Evolutionary conservation across 331 rosid genomes (phyloP), one percentile per base, ranked within the genome.

Genomic region (Rosa hybrid): DNA sequence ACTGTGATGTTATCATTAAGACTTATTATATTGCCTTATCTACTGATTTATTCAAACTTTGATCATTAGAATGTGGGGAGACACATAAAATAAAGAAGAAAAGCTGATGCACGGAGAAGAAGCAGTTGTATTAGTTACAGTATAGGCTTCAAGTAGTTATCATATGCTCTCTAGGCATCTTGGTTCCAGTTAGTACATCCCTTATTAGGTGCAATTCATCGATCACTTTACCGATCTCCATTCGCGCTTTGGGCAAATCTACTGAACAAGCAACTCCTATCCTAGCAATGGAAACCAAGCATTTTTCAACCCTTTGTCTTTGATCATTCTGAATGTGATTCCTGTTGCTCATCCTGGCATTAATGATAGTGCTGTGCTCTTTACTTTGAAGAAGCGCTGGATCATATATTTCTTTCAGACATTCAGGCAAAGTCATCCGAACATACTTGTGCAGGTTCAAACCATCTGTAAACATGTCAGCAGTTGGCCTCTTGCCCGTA

Each of bases 371-470:
- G 6, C 14, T 21, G 46, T 38, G 30, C 21, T 59, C 65, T 59
- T 2, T 59, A 59, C 65, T 59, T 21, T 21, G 6, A 8, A 10
- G 34, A 59, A 59, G 65, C 65, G 21, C 54, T 4, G 54, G 17
- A 51, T 51, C 84, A 34, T 38, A 45, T 57, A 69, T 67, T 3
- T 23, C 60, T 81, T 75, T 41, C 11, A 68, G 18, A 17, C 6
- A 21, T 8, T 76, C 48, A 0, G 84, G 71, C 67, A 81, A 57
- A 13, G 81, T 67, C 30, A 56, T 23, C 17, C 23, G 12, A 60
- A 70, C 74, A 71, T 11, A 59, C 25, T 60, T 76, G 81, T 77
- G 78, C 16, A 81, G 71, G 81, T 72, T 76, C 20, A 81, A 18
- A 4, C 14, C 78, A 48, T 81, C 78, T 38, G 38, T 81, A 68